Evolutionary conservation across 2,329 filamentous ascomycete species (phyloP).

Genomic region (Didymella sp.): DNA sequence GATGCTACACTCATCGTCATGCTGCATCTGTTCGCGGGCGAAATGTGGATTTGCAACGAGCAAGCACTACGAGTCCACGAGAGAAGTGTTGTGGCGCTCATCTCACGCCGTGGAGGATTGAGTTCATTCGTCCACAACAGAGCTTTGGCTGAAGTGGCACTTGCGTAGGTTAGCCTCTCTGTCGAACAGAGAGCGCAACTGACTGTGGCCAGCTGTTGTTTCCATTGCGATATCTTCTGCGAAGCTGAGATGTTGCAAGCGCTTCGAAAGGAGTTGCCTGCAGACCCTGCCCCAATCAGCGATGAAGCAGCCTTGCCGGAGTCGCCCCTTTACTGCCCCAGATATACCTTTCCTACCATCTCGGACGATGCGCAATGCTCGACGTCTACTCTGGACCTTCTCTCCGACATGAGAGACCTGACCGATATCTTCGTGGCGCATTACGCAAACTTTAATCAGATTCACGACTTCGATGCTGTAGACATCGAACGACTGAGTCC

Average conservation of each 20-base stretch:
- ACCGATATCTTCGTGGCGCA: slow-evolving; percentile 38
- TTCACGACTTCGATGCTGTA: slow-evolving; percentile 10
- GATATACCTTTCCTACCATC: slow-evolving; percentile 30
- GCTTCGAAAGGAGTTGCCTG: slow-evolving; percentile 26
- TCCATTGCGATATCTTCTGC: slow-evolving; percentile 40
- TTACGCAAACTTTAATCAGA: slow-evolving; percentile 1
- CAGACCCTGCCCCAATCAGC: slow-evolving; percentile 1
- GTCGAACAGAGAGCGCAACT: background rate
- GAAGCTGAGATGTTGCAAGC: slow-evolving; percentile 30
- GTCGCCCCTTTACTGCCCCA: slow-evolving; percentile 45
- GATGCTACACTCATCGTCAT: slow-evolving; percentile 42
- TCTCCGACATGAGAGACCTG: slow-evolving; percentile 44
- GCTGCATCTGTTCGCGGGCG: slow-evolving; percentile 39
- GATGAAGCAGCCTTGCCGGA: slow-evolving; percentile 32
- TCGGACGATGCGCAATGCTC: slow-evolving; percentile 32
- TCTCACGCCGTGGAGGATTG: slow-evolving; percentile 36
- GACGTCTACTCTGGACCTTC: slow-evolving; percentile 29
- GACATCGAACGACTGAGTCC: slow-evolving; percentile 5
- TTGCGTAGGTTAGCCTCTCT: slow-evolving; percentile 28
- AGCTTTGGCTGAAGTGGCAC: slow-evolving; percentile 28
- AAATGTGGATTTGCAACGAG: slow-evolving; percentile 44
- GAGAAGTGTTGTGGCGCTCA: slow-evolving; percentile 32
- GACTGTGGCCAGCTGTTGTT: slow-evolving; percentile 29
- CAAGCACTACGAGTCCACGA: slow-evolving; percentile 34
- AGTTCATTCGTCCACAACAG: slow-evolving; percentile 19